Conservation (phyloP, 202 grass and related monocot genomes). For the Carex arenaria region DNA sequence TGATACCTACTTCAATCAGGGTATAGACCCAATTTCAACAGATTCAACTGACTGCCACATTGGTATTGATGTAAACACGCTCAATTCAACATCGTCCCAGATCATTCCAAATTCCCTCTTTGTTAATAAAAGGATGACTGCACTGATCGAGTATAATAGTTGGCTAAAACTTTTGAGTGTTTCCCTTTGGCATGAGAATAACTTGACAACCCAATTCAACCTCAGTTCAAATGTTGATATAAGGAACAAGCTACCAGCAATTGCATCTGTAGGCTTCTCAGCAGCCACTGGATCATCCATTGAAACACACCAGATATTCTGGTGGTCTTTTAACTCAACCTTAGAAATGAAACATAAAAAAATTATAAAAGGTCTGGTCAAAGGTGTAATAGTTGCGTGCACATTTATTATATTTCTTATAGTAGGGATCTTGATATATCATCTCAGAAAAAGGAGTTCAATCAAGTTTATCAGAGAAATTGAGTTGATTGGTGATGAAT, state of each 20-base stretch:
- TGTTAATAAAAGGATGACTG: neutral
- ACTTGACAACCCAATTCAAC: neutral
- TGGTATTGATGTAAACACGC: constrained; percentile 40
- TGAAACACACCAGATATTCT: constrained; percentile 52
- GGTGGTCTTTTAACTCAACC: too few relatives aligned
- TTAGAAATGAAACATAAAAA: neutral
- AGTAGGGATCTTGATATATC: too few relatives aligned
- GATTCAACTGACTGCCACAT: constrained; percentile 8
- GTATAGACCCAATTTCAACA: constrained; percentile 25
- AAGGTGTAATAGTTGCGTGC: too few relatives aligned
- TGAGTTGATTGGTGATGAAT: too few relatives aligned
- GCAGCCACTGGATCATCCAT: constrained; percentile 41
- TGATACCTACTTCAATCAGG: constrained; percentile 25
- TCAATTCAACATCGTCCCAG: neutral
- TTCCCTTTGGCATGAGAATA: neutral
- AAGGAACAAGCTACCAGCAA: neutral
- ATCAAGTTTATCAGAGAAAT: too few relatives aligned
- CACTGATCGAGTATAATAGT: constrained; percentile 7
- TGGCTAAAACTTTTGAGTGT: constrained; percentile 4
- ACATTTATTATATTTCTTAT: too few relatives aligned
- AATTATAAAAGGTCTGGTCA: too few relatives aligned
- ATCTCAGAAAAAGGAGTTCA: too few relatives aligned
- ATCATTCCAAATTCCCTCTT: neutral
- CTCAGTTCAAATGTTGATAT: constrained; percentile 7
- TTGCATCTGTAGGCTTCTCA: constrained; percentile 45